Percentiles rank a stretch among this genome's conserved stretches.
Evolutionary conservation across 108 stramenopile genomes (phyloP).

Genomic region (Poteriospumella lacustris): DNA sequence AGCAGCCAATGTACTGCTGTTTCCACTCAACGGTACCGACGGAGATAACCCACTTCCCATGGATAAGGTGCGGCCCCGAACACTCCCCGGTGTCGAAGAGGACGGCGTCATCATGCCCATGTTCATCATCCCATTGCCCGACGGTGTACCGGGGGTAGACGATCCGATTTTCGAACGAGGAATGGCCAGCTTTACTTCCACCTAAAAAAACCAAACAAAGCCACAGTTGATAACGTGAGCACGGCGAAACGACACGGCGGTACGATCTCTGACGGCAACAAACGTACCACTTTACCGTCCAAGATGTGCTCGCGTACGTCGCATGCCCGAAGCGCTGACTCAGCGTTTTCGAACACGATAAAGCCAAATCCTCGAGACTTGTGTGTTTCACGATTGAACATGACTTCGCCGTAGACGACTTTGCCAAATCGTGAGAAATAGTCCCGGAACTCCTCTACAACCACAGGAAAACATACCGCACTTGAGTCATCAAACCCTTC

Average conservation of each 20-base stretch:
- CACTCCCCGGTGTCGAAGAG: too few species aligned
- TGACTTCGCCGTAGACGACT: slow-evolving; percentile 48
- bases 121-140: too few species aligned
- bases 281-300: slow-evolving; percentile 48
- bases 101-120: too few species aligned
- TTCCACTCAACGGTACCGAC: too few species aligned
- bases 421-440: slow-evolving; percentile 51
- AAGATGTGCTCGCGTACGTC: slow-evolving; percentile 42
- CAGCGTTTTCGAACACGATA: slow-evolving; percentile 47
- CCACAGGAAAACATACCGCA: background rate
- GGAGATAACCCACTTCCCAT: too few species aligned
- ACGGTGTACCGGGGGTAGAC: too few species aligned
- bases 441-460: slow-evolving; percentile 34
- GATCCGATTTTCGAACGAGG: slow-evolving; percentile 22
- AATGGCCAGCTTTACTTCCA: slow-evolving; percentile 26
- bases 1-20: too few species aligned
- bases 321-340: slow-evolving; percentile 29
- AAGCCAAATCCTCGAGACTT: slow-evolving; percentile 55
- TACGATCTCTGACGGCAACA: background rate
- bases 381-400: slow-evolving; percentile 55
- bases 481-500: background rate
- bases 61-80: too few species aligned
- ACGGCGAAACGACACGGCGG: background rate
- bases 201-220: background rate
- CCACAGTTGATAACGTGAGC: background rate